A percentile compares a stretch with the other conserved stretches of the same genome.
phyloP scores from a whole-genome alignment of 2,329 filamentous ascomycete genomes.

The Rutstroemia sp. region DNA sequence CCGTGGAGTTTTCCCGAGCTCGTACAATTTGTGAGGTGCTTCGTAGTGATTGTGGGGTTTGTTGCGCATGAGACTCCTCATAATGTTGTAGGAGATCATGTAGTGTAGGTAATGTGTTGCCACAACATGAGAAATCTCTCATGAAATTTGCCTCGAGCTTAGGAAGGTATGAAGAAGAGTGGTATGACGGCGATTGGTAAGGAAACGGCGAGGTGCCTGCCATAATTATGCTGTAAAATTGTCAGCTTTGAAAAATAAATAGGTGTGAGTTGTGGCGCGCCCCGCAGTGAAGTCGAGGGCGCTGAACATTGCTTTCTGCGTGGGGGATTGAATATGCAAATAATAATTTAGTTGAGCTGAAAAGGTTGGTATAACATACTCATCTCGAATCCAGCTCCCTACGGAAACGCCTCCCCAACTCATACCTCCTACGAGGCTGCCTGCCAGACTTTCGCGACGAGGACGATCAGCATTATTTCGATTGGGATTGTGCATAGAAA shows the following conservation, averaged over 20 bases:
- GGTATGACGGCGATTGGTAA: conserved; percentile 87
- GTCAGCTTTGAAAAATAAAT: conserved; percentile 13
- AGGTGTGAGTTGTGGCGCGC: not conserved
- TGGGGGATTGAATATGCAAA: not conserved
- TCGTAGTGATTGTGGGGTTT: conserved; percentile 44
- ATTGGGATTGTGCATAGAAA: conserved; percentile 57
- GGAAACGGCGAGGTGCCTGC: conserved; percentile 89
- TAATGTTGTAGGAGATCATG: conserved; percentile 96
- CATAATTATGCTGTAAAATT: conserved; percentile 72
- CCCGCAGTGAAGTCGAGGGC: not conserved
- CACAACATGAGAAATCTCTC: conserved; percentile 95
- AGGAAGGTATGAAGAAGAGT: conserved; percentile 92
- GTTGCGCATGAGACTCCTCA: conserved; percentile 83
- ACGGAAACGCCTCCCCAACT: conserved; percentile 97
- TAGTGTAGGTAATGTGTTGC: conserved; percentile 78
- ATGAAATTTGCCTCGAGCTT: conserved; percentile 97
- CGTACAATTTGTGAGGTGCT: conserved; percentile 32
- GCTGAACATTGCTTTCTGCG: not conserved
- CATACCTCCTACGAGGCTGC: conserved; percentile 71
- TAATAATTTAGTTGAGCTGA: not conserved
- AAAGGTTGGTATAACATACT: conserved; percentile 59
- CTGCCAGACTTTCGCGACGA: conserved; percentile 55
- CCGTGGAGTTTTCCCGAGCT: conserved; percentile 34
- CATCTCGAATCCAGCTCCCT: conserved; percentile 93
- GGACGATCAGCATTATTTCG: conserved; percentile 50